Evolutionary conservation across 2,329 filamentous ascomycete species (phyloP), one percentile per base, ranked within the genome.

Genomic region (Colletotrichum tanaceti): DNA sequence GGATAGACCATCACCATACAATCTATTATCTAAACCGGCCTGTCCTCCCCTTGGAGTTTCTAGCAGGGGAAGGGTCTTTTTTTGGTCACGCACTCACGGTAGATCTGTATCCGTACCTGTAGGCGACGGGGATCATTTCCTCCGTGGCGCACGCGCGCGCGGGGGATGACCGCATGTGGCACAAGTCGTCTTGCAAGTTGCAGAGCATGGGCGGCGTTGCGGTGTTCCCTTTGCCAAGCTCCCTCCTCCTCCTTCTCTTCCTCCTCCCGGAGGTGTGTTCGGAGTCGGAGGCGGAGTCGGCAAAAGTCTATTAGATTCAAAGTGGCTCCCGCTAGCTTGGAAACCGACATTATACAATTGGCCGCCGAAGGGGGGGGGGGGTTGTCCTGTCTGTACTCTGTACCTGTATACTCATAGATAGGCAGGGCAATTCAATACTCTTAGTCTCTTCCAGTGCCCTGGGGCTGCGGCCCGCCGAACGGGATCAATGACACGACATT

Each of bases 41-140:
- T 28, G 28, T 6, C 5, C 28, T 28, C 18, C 28, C 22, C 18
- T 22, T 5, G 32, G 5, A 6, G 20, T 22, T 6, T n/a, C 20
- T 14, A 11, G 50, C 28, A 35, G 50, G n/a, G n/a, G n/a, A n/a
- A n/a, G 32, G 35, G 9, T 22, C 52, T 54, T 35, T 9, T 20
- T 1, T 28, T 4, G 28, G 6, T 14, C 22, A 24, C 11, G 46
- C n/a, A n/a, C n/a, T n/a, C n/a, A n/a, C n/a, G n/a, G n/a, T n/a
- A n/a, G n/a, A n/a, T n/a, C n/a, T n/a, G n/a, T n/a, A n/a, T n/a
- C n/a, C n/a, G n/a, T n/a, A n/a, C n/a, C 20, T 28, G n/a, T 14
- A 28, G 35, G 28, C 53, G 55, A 65, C 65, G 65, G 65, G 35
- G 14, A 59, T 68, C 55, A 65, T 57, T 68, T 61, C 41, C 24